Percentiles rank a stretch among this genome's conserved stretches.
Evolutionary conservation across 192 early-diverging fungal species (phyloP).

Genomic region (Lobosporangium transversale): DNA sequence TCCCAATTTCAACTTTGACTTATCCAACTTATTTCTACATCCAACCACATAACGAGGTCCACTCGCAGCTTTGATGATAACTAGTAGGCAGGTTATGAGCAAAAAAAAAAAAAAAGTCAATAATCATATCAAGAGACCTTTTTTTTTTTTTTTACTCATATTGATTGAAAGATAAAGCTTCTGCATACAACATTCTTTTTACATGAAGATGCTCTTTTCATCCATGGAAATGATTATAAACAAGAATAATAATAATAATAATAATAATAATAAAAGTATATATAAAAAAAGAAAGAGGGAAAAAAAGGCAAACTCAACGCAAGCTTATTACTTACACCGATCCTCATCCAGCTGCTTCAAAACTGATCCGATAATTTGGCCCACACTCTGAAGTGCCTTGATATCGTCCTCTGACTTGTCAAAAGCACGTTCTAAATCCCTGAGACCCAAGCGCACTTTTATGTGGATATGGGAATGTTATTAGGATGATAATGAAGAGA

Average conservation of each 20-base stretch:
- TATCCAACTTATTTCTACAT: slow-evolving; percentile 93
- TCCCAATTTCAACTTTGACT: slow-evolving; percentile 96
- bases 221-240: no score
- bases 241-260: no score
- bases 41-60: slow-evolving; percentile 99
- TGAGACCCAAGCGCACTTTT: slow-evolving; percentile 86
- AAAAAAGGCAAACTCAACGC: not conserved
- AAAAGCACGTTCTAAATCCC: slow-evolving; percentile 88
- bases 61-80: slow-evolving; percentile 96
- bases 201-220: no score
- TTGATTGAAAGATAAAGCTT: no score
- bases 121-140: not conserved
- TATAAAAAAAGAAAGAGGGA: not conserved
- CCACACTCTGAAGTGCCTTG: slow-evolving; percentile 98
- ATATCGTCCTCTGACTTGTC: slow-evolving; percentile 98
- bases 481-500: slow-evolving; percentile 4
- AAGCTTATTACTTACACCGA: slow-evolving; percentile 71
- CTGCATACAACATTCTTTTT: no score
- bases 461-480: slow-evolving; percentile 10
- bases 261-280: not conserved
- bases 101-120: not conserved
- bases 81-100: slow-evolving; percentile 52
- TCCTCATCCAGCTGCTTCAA: slow-evolving; percentile 98
- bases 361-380: slow-evolving; percentile 98
- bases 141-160: no score